These are phyloP conservation scores for Afroboletus lepidellus DNA, from an alignment of 1,284 basidiomycete species.

Conservation along the genomic window DNA sequence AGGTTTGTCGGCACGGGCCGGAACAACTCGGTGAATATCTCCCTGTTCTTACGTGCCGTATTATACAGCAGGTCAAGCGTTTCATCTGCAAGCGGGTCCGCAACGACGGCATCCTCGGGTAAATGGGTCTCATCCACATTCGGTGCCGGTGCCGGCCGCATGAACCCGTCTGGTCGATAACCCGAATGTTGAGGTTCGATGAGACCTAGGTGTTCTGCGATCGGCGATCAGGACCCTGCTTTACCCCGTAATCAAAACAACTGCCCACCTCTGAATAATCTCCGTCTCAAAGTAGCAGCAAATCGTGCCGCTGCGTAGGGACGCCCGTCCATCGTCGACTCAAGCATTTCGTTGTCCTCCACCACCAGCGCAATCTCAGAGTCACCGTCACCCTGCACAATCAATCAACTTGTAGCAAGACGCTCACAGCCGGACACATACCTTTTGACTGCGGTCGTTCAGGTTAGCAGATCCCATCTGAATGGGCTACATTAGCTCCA, in stretches of 20 bases:
- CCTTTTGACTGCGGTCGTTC: slow-evolving; percentile 83
- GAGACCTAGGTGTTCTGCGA: slow-evolving; percentile 82
- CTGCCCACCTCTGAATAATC: slow-evolving; percentile 65
- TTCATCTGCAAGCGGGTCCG: slow-evolving; percentile 74
- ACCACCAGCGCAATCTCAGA: slow-evolving; percentile 91
- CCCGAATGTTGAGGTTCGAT: slow-evolving; percentile 60
- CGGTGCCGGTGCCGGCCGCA: slow-evolving; percentile 74
- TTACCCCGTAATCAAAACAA: not conserved
- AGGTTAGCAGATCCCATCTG: slow-evolving; percentile 89
- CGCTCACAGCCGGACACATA: slow-evolving; percentile 18
- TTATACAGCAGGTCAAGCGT: slow-evolving; percentile 64
- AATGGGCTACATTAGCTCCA: not conserved
- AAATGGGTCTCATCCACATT: slow-evolving; percentile 65
- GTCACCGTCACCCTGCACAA: slow-evolving; percentile 77
- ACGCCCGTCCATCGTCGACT: slow-evolving; percentile 77
- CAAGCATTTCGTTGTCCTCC: slow-evolving; percentile 81
- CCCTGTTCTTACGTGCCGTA: slow-evolving; percentile 78
- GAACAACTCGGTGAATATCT: slow-evolving; percentile 82
- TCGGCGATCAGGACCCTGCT: slow-evolving; percentile 1
- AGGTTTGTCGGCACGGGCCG: slow-evolving; percentile 79
- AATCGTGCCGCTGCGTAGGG: slow-evolving; percentile 70
- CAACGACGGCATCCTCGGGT: slow-evolving; percentile 65
- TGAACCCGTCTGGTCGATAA: slow-evolving; percentile 54
- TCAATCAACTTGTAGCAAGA: slow-evolving; percentile 7
- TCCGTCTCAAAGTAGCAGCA: slow-evolving; percentile 74